Base-by-base conservation (phyloP, 2,329 filamentous ascomycete genomes). In the Arthroderma uncinatum region DNA sequence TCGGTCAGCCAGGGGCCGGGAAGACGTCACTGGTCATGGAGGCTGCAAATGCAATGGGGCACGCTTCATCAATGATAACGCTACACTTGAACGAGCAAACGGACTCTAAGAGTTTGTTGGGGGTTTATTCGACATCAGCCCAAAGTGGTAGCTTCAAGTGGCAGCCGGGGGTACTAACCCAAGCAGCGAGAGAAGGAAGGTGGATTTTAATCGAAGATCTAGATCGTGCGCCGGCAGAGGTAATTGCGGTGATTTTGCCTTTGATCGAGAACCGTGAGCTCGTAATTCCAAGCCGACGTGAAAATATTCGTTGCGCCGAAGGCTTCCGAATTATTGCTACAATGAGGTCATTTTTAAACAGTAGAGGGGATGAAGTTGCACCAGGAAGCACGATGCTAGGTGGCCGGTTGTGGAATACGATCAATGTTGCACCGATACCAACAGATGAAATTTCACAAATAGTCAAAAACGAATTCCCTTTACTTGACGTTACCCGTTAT, bases 201-300 rank as follows among this genome's bases (percentile, higher is more conserved):
- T 98, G 93, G 94, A 87, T 98, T 5, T 78, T 98, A 62, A 94
- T 99, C 59, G 94, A 99, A 71, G 94, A 99, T 70, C 79, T 99
- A 40, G 91, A 98, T 68, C 84, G 92, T 61, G 93, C 93, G 9
- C 93, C 94, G 3, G 92, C 89, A 62, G 93, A 98, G 71, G 88
- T 98, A 52, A 84, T 98, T 70, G 95, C 92, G 68, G 90, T 91
- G 12, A 80, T 99, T 28, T 78, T 98, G 25, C 93, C 94, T 8
- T 79, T 98, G 7, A 91, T 98, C 59, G 93, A 98, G 72, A 83
- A 87, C 59, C 84, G 89, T n/a, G 89, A 96, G 69, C 80, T 98
- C 12, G 78, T 94, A 2, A 90, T 98, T 30, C 89, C 93, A 0
- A 94, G 86, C 64, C 84, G 92, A 59, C 91, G 89, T 57, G 90